A percentile compares a stretch with the other conserved stretches of the same genome.
phyloP scores from a whole-genome alignment of 495 filamentous ascomycete species.

The Annulohypoxylon maeteangense region DNA sequence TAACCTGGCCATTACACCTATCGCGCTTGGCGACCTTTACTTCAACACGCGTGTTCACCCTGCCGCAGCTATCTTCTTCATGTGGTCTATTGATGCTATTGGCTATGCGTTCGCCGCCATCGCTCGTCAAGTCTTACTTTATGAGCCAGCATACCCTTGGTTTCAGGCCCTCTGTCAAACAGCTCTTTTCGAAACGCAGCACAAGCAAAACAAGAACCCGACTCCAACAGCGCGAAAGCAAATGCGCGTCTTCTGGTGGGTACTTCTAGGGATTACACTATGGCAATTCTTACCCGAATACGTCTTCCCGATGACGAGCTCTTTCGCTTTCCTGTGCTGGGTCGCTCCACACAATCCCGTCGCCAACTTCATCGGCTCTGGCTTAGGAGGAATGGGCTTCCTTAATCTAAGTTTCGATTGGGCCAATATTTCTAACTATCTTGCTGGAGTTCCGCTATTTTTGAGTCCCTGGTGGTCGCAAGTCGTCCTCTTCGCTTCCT shows the following conservation, averaged over 20 bases:
- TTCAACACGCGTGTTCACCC: conserved; percentile 61
- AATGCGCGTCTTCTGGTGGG: conserved; percentile 65
- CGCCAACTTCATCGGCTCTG: conserved; percentile 68
- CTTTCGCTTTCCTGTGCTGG: conserved; percentile 70
- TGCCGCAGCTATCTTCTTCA: conserved; percentile 65
- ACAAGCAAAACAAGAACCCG: conserved; percentile 60
- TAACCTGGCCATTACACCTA: conserved; percentile 61
- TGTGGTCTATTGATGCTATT: conserved; percentile 66
- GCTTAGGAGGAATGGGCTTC: conserved; percentile 68
- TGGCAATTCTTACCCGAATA: conserved; percentile 71
- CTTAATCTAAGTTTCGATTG: conserved; percentile 67
- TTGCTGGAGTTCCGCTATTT: conserved; percentile 59
- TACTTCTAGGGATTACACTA: conserved; percentile 60
- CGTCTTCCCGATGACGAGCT: conserved; percentile 66
- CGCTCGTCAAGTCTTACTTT: conserved; percentile 63
- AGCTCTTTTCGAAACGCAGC: conserved; percentile 65
- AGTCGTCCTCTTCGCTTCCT: conserved; percentile 63
- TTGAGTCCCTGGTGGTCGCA: conserved; percentile 67
- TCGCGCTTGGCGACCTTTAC: conserved; percentile 64
- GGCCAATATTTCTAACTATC: conserved; percentile 65
- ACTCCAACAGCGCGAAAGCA: conserved; percentile 62
- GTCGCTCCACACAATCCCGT: conserved; percentile 65
- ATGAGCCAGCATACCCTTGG: conserved; percentile 66
- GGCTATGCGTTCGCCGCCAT: conserved; percentile 67
- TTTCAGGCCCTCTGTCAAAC: conserved; percentile 63